phyloP scores from a whole-genome alignment of 2,329 filamentous ascomycete genomes.

The Teratosphaeria viscida region DNA sequence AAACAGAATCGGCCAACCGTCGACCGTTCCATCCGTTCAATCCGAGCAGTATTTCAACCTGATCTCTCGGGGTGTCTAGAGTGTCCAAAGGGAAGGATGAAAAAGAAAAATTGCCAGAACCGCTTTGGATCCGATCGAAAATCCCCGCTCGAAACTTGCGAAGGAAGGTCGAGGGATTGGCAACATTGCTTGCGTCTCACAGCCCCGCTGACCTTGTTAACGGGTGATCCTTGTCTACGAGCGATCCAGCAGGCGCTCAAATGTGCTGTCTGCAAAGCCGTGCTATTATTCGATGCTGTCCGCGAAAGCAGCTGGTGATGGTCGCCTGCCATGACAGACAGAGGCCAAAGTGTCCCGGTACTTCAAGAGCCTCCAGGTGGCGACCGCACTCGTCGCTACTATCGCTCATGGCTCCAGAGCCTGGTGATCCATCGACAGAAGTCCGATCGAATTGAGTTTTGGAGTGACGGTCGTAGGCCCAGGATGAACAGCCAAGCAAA shows the following conservation, averaged over 20 bases:
- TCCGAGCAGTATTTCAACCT: slow-evolving; percentile 9
- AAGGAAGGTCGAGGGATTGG: slow-evolving; percentile 16
- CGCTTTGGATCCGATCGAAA: slow-evolving; percentile 19
- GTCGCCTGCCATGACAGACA: slow-evolving; percentile 17
- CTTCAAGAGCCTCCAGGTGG: slow-evolving; percentile 8
- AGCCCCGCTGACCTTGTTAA: slow-evolving; percentile 13
- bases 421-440: slow-evolving; percentile 21
- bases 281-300: slow-evolving; percentile 13
- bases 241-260: slow-evolving; percentile 14
- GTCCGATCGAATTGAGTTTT: slow-evolving; percentile 13
- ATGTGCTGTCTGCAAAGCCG: slow-evolving; percentile 10
- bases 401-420: slow-evolving; percentile 17
- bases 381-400: slow-evolving; percentile 11
- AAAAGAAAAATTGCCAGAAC: slow-evolving; percentile 15
- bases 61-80: slow-evolving; percentile 12
- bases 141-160: slow-evolving; percentile 16
- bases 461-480: slow-evolving; percentile 1
- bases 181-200: slow-evolving; percentile 14
- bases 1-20: slow-evolving; percentile 14
- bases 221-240: slow-evolving; percentile 15
- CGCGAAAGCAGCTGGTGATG: slow-evolving; percentile 19
- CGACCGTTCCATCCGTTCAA: slow-evolving; percentile 14
- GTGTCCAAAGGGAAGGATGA: slow-evolving; percentile 19
- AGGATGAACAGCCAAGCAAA: slow-evolving; percentile 10
- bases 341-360: background rate